Evolutionary conservation across 2,329 filamentous ascomycete genomes (phyloP).

Genomic region (Colletotrichum lini): DNA sequence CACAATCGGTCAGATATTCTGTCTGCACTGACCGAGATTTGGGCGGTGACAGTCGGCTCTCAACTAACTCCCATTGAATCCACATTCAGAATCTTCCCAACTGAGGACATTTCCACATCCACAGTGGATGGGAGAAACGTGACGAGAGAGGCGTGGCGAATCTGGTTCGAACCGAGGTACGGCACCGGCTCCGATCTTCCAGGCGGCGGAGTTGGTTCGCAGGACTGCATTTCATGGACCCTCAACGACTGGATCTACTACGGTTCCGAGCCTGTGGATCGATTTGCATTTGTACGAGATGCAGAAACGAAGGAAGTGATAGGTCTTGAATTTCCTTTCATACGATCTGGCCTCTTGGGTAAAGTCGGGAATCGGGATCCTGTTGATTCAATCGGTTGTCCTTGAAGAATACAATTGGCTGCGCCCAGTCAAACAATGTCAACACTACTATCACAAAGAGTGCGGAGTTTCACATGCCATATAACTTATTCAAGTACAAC

Average conservation of each 20-base stretch:
- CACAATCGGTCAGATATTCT: slow-evolving; percentile 46
- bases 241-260: slow-evolving; percentile 54
- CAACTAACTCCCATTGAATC: slow-evolving; percentile 43
- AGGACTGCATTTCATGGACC: slow-evolving; percentile 51
- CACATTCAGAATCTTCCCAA: slow-evolving; percentile 47
- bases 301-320: slow-evolving; percentile 44
- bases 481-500: too few relatives aligned
- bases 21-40: slow-evolving; percentile 44
- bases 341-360: slow-evolving; percentile 49
- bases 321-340: slow-evolving; percentile 52
- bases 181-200: slow-evolving; percentile 50
- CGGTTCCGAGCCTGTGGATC: slow-evolving; percentile 51
- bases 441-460: neutral
- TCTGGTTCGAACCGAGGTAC: slow-evolving; percentile 46
- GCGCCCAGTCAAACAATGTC: too few relatives aligned
- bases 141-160: slow-evolving; percentile 47
- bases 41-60: slow-evolving; percentile 45
- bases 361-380: neutral
- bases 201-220: slow-evolving; percentile 40
- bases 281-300: slow-evolving; percentile 50
- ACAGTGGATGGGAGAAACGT: slow-evolving; percentile 33
- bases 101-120: slow-evolving; percentile 39
- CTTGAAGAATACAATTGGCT: neutral
- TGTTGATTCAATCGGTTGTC: neutral
- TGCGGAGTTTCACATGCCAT: neutral